These are phyloP conservation scores for Cryphonectria naterciae DNA, from an alignment of 2,329 filamentous ascomycete species.

Conservation along the genomic window DNA sequence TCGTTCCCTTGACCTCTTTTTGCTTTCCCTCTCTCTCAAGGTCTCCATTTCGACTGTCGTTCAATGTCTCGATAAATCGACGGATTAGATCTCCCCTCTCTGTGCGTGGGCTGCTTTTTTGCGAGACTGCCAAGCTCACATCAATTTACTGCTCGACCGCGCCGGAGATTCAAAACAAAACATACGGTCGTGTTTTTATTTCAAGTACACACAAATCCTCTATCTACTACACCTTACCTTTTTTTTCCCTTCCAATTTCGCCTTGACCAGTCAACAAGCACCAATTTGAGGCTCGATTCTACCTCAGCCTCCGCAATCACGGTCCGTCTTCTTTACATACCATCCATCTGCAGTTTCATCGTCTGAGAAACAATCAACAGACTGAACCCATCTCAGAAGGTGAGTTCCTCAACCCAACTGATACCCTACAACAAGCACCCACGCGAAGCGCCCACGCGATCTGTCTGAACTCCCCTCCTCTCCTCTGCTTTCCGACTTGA, in stretches of 20 bases:
- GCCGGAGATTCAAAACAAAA: neutral
- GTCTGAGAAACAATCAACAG: neutral
- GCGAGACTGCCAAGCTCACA: neutral
- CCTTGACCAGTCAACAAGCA: neutral
- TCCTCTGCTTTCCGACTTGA: neutral
- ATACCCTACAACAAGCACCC: neutral
- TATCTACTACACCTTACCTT: neutral
- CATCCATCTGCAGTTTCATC: neutral
- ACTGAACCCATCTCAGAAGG: conserved; percentile 1
- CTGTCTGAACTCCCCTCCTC: neutral
- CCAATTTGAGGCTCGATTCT: neutral
- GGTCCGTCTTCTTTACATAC: neutral
- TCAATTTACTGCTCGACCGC: neutral
- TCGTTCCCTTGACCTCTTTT: neutral
- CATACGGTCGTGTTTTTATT: neutral
- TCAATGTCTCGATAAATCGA: neutral
- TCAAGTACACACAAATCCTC: neutral
- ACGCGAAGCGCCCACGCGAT: neutral
- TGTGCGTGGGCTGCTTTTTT: neutral
- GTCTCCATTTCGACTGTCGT: neutral
- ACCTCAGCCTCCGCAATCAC: neutral
- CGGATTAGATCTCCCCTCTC: neutral
- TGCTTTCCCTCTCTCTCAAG: neutral
- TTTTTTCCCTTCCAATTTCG: neutral
- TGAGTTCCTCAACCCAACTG: neutral